Percentiles rank a stretch among this genome's conserved stretches.
These are phyloP conservation scores for Quercus gilva DNA, from an alignment of 306 rosid genomes.

Conservation along the genomic window DNA sequence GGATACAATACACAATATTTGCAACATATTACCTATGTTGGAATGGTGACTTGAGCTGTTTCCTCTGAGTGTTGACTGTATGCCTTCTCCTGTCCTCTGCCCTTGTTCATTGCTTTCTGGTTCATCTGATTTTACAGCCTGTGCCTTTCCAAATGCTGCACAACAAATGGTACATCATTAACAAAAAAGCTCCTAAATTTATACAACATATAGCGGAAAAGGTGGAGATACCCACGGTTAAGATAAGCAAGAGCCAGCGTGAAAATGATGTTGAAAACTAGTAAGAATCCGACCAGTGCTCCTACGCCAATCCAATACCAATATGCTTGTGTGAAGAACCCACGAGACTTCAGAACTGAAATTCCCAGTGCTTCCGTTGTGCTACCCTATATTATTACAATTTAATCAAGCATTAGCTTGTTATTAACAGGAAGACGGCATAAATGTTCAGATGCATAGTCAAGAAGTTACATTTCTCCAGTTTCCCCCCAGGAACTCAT, in stretches of 20 bases:
- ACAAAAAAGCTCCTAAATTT: background rate
- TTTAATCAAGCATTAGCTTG: background rate
- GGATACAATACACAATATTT: background rate
- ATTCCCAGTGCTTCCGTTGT: slow-evolving; percentile 30
- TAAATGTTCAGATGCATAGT: background rate
- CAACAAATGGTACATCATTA: background rate
- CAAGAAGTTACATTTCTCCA: slow-evolving; percentile 35
- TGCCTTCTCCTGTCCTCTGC: background rate
- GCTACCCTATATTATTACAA: slow-evolving; percentile 12
- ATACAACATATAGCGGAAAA: background rate
- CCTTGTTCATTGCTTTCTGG: background rate
- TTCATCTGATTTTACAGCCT: slow-evolving; percentile 16
- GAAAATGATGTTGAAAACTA: slow-evolving; percentile 28
- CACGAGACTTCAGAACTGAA: slow-evolving; percentile 29
- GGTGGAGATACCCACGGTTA: slow-evolving; percentile 30
- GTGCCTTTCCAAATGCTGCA: slow-evolving; percentile 24
- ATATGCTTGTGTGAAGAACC: slow-evolving; percentile 25
- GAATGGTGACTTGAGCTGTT: background rate
- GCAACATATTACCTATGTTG: background rate
- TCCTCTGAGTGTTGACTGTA: background rate
- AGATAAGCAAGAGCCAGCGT: slow-evolving; percentile 29
- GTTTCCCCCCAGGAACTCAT: slow-evolving; percentile 36
- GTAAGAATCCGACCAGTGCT: slow-evolving; percentile 27
- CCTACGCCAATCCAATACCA: slow-evolving; percentile 50
- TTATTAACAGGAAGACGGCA: background rate